phyloP scores from a whole-genome alignment of 257 asterid genomes.

The Gentiana macrophylla region DNA sequence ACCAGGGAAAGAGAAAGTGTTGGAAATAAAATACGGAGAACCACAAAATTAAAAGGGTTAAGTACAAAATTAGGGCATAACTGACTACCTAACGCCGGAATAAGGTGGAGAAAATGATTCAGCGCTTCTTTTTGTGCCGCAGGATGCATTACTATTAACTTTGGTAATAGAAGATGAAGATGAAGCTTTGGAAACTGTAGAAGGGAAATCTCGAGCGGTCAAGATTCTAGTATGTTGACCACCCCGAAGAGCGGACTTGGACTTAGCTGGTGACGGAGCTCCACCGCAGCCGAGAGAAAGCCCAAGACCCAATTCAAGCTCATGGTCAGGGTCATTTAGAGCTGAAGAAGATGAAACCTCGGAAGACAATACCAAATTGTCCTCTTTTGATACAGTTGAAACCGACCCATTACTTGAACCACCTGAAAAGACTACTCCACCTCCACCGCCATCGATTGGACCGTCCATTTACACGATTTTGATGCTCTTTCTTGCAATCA shows the following conservation, averaged over 20 bases:
- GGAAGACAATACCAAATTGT: constrained; percentile 28
- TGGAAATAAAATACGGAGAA: neutral
- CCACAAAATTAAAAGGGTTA: neutral
- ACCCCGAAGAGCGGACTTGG: constrained; percentile 24
- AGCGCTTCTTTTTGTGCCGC: constrained; percentile 67
- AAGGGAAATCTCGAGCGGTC: constrained; percentile 44
- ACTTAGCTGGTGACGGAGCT: constrained; percentile 10
- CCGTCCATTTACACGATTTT: constrained; percentile 23
- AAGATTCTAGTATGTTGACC: constrained; percentile 43
- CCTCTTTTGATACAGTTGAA: constrained; percentile 39
- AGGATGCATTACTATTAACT: constrained; percentile 24
- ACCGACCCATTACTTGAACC: constrained; percentile 20
- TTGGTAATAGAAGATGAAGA: constrained; percentile 40
- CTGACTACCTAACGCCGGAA: constrained; percentile 40
- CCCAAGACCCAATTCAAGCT: constrained; percentile 61
- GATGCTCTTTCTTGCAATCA: too few species aligned
- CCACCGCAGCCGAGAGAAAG: constrained; percentile 27
- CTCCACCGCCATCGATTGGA: constrained; percentile 12
- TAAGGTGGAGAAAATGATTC: constrained; percentile 81
- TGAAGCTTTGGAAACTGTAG: constrained; percentile 32
- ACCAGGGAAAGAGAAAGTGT: neutral
- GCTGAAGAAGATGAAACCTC: constrained; percentile 47
- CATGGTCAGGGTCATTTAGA: constrained; percentile 55
- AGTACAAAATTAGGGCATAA: neutral
- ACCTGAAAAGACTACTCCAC: constrained; percentile 13